A percentile compares a stretch with the other conserved stretches of the same genome.
Conservation (phyloP, 768 basidiomycete genomes). For the Tulasnella sp. region DNA sequence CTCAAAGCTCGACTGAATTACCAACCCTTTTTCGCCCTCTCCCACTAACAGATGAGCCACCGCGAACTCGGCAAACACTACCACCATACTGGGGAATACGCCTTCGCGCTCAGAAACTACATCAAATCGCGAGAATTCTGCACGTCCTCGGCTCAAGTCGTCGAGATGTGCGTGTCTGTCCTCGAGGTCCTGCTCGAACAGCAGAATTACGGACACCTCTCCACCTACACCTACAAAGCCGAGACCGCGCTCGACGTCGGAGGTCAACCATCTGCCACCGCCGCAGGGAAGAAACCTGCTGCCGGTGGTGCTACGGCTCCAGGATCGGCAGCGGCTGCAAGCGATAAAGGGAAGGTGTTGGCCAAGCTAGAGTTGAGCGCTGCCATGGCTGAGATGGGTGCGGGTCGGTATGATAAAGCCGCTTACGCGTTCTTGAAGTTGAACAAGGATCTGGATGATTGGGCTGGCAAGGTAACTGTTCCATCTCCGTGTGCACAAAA, state of each 20-base stretch:
- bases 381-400: slow-evolving; percentile 64
- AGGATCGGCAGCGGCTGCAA: no score
- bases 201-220: slow-evolving; percentile 72
- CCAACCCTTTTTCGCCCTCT: not conserved
- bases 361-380: slow-evolving; percentile 74
- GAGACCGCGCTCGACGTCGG: slow-evolving; percentile 72
- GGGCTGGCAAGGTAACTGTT: slow-evolving; percentile 53
- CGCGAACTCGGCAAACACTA: slow-evolving; percentile 79
- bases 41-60: slow-evolving; percentile 64
- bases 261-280: not conserved
- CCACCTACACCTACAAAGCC: slow-evolving; percentile 94
- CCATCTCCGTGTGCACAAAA: not conserved
- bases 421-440: slow-evolving; percentile 62
- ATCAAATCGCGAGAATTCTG: slow-evolving; percentile 92
- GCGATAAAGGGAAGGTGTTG: slow-evolving; percentile 60
- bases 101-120: slow-evolving; percentile 64
- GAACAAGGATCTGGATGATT: slow-evolving; percentile 64
- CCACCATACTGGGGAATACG: slow-evolving; percentile 60
- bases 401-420: slow-evolving; percentile 68
- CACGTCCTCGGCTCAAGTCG: slow-evolving; percentile 80
- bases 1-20: not conserved
- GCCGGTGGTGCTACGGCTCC: slow-evolving; percentile 27
- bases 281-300: not conserved
- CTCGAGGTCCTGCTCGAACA: slow-evolving; percentile 83
- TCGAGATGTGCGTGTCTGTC: slow-evolving; percentile 81